phyloP scores from a whole-genome alignment of 1,139 yeast genomes.

The Geotrichum siamense region DNA sequence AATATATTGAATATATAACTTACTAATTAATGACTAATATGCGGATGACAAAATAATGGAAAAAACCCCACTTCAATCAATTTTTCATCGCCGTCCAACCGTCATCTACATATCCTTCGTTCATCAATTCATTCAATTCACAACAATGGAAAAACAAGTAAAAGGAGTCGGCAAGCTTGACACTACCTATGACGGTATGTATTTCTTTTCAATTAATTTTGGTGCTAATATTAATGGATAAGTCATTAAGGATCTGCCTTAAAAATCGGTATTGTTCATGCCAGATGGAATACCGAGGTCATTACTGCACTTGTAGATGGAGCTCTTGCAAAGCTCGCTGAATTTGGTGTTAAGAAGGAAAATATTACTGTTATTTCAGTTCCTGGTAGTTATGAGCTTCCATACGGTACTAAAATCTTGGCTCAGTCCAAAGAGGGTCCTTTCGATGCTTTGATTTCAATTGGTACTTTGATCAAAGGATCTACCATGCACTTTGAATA shows the following conservation, averaged over 20 bases:
- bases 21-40: too few species aligned
- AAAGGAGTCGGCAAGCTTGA: constrained; percentile 16
- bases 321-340: constrained; percentile 51
- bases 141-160: constrained; percentile 13
- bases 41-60: too few species aligned
- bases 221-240: not conserved
- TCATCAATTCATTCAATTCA: too few species aligned
- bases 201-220: not conserved
- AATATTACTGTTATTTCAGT: constrained; percentile 77
- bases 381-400: constrained; percentile 92
- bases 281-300: constrained; percentile 83
- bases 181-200: constrained; percentile 14
- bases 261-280: constrained; percentile 80
- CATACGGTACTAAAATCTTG: constrained; percentile 60
- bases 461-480: constrained; percentile 92
- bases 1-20: too few species aligned
- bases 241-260: constrained; percentile 45
- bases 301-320: constrained; percentile 78
- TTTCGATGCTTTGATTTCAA: constrained; percentile 83
- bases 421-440: constrained; percentile 40
- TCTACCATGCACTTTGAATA: constrained; percentile 97
- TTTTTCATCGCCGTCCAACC: too few species aligned
- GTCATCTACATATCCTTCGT: too few species aligned
- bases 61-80: too few species aligned
- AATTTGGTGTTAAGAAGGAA: constrained; percentile 63